Conservation (phyloP, 441 rosid species). For the Macaranga tanarius region DNA sequence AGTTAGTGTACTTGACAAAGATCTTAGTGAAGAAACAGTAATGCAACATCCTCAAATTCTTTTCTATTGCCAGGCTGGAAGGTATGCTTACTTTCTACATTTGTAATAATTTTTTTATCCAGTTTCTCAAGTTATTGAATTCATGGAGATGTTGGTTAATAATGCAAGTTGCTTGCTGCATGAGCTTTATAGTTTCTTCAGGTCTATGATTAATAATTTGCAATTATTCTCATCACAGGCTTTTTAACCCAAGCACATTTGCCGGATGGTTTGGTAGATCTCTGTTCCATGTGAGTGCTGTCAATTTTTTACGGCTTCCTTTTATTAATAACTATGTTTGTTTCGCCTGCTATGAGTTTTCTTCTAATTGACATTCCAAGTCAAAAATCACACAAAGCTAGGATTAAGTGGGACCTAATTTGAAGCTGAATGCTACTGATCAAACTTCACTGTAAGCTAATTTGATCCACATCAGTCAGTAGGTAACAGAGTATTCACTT, state of each 20-base stretch:
- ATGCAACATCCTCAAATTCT: constrained; percentile 99
- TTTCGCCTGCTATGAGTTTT: not conserved
- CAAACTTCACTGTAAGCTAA: not conserved
- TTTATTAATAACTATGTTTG: not conserved
- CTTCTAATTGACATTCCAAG: not conserved
- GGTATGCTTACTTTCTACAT: constrained; percentile 42
- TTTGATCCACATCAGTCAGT: not conserved
- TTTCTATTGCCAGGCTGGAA: constrained; percentile 99
- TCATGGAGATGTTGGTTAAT: constrained; percentile 16
- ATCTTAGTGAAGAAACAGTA: constrained; percentile 86
- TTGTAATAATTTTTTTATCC: constrained; percentile 4
- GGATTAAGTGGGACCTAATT: constrained; percentile 4
- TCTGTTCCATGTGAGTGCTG: constrained; percentile 84
- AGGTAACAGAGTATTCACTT: not conserved
- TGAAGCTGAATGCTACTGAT: not conserved
- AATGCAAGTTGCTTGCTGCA: constrained; percentile 10
- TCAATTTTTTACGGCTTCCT: constrained; percentile 2
- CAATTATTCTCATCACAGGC: constrained; percentile 51
- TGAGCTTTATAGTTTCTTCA: not conserved
- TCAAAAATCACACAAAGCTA: not conserved
- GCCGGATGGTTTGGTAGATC: constrained; percentile 99
- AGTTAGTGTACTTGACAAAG: constrained; percentile 94
- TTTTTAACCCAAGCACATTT: constrained; percentile 97
- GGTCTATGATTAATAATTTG: constrained; percentile 16
- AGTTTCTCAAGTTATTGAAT: not conserved